phyloP scores from a whole-genome alignment of 768 basidiomycete genomes.

The Panellus pusillus region DNA sequence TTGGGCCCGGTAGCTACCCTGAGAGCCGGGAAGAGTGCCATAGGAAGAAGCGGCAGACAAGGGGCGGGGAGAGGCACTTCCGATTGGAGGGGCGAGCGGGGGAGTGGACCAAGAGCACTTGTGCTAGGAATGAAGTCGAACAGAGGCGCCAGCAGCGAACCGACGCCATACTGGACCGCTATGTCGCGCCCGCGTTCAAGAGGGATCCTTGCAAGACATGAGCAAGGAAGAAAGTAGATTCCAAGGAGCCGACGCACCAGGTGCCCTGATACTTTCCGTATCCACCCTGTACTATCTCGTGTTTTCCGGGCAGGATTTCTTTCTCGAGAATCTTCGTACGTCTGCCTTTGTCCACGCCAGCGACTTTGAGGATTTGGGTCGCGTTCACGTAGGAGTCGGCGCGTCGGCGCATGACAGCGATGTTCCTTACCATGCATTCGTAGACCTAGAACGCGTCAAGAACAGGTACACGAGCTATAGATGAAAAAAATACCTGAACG shows the following conservation, averaged over 20 bases:
- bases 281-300: slow-evolving; percentile 98
- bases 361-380: slow-evolving; percentile 98
- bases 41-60: slow-evolving; percentile 70
- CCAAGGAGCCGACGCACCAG: slow-evolving; percentile 58
- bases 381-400: slow-evolving; percentile 97
- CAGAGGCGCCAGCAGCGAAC: slow-evolving; percentile 80
- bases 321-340: slow-evolving; percentile 97
- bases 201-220: slow-evolving; percentile 72
- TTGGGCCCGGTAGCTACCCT: slow-evolving; percentile 43
- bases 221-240: not conserved
- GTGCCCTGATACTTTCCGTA: slow-evolving; percentile 99
- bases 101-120: slow-evolving; percentile 65
- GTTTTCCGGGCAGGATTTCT: slow-evolving; percentile 91
- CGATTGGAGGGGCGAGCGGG: slow-evolving; percentile 52
- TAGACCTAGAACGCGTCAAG: slow-evolving; percentile 68
- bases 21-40: slow-evolving; percentile 46
- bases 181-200: slow-evolving; percentile 93
- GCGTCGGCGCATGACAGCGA: slow-evolving; percentile 96
- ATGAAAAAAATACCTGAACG: slow-evolving; percentile 58
- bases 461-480: slow-evolving; percentile 17
- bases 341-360: slow-evolving; percentile 94
- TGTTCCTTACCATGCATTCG: slow-evolving; percentile 97
- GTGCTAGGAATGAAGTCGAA: slow-evolving; percentile 90
- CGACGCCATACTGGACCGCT: slow-evolving; percentile 89
- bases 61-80: slow-evolving; percentile 58